A percentile compares a stretch with the other conserved stretches of the same genome.
Evolutionary conservation across 2,329 filamentous ascomycete species (phyloP).

Genomic region (Paraphaeosphaeria minitans): DNA sequence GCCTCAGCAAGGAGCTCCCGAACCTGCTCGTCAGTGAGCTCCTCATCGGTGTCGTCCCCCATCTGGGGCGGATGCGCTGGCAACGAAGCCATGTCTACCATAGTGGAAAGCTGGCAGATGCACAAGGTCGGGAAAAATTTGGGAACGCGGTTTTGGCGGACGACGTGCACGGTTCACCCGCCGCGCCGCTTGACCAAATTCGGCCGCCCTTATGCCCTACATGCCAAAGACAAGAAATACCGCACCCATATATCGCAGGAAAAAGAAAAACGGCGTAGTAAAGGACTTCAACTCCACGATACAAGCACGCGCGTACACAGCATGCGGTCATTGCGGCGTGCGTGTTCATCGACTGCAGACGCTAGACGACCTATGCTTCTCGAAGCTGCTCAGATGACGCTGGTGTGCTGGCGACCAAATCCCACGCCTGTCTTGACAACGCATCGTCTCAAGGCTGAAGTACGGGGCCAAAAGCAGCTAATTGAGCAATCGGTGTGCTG

Average conservation of each 20-base stretch:
- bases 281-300: neutral
- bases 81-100: constrained; percentile 36
- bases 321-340: neutral
- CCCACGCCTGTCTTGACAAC: constrained; percentile 32
- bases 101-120: constrained; percentile 32
- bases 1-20: constrained; percentile 67
- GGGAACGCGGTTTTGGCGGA: constrained; percentile 21
- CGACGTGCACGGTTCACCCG: constrained; percentile 16
- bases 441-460: constrained; percentile 35
- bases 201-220: no score
- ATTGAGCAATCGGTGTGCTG: constrained; percentile 12
- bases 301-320: neutral
- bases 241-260: no score
- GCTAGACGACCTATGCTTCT: constrained; percentile 3
- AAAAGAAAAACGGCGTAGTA: no score
- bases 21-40: constrained; percentile 67
- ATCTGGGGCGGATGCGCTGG: constrained; percentile 42
- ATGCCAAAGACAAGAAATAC: no score
- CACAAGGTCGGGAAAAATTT: constrained; percentile 33
- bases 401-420: constrained; percentile 22
- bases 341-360: neutral
- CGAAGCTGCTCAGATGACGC: constrained; percentile 25
- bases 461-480: constrained; percentile 11
- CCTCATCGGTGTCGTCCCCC: constrained; percentile 48
- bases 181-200: constrained; percentile 17